A percentile compares a stretch with the other conserved stretches of the same genome.
Evolutionary conservation across 768 basidiomycete genomes (phyloP).

Genomic region (Leucocoprinus leucothites): DNA sequence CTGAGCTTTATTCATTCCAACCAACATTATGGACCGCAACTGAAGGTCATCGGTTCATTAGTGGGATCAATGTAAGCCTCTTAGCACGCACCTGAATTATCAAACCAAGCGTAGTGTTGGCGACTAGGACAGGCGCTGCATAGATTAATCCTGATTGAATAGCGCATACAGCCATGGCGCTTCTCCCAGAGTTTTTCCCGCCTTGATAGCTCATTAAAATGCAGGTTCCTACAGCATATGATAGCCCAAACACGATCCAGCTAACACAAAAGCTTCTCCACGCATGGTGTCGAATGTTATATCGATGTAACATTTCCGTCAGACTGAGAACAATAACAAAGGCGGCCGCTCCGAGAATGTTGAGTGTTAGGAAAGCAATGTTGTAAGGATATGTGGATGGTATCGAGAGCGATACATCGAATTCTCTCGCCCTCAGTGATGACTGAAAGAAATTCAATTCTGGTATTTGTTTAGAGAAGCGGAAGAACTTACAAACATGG

Average conservation of each 20-base stretch:
- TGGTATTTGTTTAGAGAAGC: too few relatives aligned
- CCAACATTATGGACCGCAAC: constrained; percentile 1
- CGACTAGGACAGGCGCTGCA: constrained; percentile 4
- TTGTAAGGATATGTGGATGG: too few relatives aligned
- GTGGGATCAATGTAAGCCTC: not conserved
- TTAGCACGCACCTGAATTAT: not conserved
- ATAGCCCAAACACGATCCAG: constrained; percentile 3
- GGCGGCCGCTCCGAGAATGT: not conserved
- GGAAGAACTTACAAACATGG: too few relatives aligned
- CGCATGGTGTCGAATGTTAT: not conserved
- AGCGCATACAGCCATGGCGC: not conserved
- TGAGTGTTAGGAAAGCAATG: too few relatives aligned
- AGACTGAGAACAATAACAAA: not conserved
- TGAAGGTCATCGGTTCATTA: not conserved
- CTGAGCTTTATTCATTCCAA: not conserved
- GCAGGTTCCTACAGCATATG: not conserved
- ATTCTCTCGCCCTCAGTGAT: too few relatives aligned
- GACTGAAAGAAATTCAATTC: too few relatives aligned
- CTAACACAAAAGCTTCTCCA: constrained; percentile 6
- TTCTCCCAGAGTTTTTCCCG: not conserved
- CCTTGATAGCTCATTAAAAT: not conserved
- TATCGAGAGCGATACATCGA: too few relatives aligned
- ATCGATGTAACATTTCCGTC: not conserved
- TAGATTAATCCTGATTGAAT: constrained; percentile 7
- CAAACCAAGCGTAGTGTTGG: constrained; percentile 7